Conservation (phyloP, 768 basidiomycete genomes). For the Trichaptum fuscoviolaceum region DNA sequence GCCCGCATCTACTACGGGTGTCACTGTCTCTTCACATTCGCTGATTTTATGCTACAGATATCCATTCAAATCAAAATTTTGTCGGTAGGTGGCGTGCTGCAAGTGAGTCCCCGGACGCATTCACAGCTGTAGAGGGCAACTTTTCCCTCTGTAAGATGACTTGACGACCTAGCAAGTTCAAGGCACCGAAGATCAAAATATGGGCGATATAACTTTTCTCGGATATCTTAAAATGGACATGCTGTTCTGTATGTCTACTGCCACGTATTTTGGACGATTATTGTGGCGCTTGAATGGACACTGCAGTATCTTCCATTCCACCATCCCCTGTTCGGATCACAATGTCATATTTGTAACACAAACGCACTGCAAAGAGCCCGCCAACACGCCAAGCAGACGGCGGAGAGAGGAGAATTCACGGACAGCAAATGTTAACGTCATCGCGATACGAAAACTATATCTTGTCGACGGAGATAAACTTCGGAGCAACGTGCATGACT, state of each 20-base stretch:
- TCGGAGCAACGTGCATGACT: not conserved
- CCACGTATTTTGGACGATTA: not conserved
- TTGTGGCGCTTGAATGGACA: not conserved
- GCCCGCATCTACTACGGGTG: not conserved
- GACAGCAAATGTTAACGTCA: not conserved
- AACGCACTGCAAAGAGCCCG: not conserved
- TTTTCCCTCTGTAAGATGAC: not conserved
- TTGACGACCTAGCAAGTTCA: not conserved
- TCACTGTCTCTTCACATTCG: not conserved
- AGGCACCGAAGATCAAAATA: too few species aligned
- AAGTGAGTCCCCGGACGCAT: not conserved
- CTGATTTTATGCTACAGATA: slow-evolving; percentile 1
- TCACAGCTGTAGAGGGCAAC: not conserved
- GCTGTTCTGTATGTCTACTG: not conserved
- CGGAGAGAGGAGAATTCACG: not conserved
- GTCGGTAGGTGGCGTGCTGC: not conserved
- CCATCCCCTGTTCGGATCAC: not conserved
- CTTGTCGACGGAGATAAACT: not conserved
- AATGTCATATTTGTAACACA: not conserved
- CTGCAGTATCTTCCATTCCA: not conserved
- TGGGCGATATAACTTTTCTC: too few species aligned
- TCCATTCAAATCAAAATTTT: not conserved
- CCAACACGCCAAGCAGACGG: not conserved
- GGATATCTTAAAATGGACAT: not conserved
- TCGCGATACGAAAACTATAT: not conserved